A percentile compares a stretch with the other conserved stretches of the same genome.
Conservation (phyloP, 306 rosid species). For the Alnus glutinosa region DNA sequence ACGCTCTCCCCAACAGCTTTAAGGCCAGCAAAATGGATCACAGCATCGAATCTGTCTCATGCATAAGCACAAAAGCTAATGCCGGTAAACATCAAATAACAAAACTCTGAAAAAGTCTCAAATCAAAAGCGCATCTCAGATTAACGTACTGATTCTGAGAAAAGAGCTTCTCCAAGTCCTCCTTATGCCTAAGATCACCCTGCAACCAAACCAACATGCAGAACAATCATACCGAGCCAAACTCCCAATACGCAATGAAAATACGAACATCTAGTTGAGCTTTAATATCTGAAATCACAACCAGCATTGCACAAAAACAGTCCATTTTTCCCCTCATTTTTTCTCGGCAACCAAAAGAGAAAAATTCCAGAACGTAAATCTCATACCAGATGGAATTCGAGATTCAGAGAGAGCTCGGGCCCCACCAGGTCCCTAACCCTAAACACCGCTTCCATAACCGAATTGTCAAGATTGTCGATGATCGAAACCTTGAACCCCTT, state of each 20-base stretch:
- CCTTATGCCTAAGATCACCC: slow-evolving; percentile 78
- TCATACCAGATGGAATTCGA: slow-evolving; percentile 60
- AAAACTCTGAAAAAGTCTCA: not conserved
- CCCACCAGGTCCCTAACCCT: slow-evolving; percentile 74
- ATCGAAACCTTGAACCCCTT: slow-evolving; percentile 60
- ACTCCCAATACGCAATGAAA: not conserved
- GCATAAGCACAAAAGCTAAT: not conserved
- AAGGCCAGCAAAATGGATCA: slow-evolving; percentile 86
- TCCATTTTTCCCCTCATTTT: not conserved
- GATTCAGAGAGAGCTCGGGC: slow-evolving; percentile 66
- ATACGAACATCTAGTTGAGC: not conserved
- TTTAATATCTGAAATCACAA: not conserved
- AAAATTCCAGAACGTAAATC: not conserved
- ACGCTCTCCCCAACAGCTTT: slow-evolving; percentile 95
- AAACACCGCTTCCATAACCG: slow-evolving; percentile 65
- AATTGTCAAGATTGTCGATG: slow-evolving; percentile 78
- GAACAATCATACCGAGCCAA: not conserved
- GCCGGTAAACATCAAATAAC: not conserved
- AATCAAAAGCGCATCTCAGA: not conserved
- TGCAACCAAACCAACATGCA: slow-evolving; percentile 23
- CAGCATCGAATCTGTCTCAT: slow-evolving; percentile 77
- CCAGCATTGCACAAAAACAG: not conserved
- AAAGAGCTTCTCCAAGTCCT: slow-evolving; percentile 78
- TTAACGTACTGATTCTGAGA: slow-evolving; percentile 50
- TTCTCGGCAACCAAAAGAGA: not conserved